Evolutionary conservation across 2,329 filamentous ascomycete genomes (phyloP), one percentile per base, ranked within the genome.

Genomic region (Macroventuria anomochaeta): DNA sequence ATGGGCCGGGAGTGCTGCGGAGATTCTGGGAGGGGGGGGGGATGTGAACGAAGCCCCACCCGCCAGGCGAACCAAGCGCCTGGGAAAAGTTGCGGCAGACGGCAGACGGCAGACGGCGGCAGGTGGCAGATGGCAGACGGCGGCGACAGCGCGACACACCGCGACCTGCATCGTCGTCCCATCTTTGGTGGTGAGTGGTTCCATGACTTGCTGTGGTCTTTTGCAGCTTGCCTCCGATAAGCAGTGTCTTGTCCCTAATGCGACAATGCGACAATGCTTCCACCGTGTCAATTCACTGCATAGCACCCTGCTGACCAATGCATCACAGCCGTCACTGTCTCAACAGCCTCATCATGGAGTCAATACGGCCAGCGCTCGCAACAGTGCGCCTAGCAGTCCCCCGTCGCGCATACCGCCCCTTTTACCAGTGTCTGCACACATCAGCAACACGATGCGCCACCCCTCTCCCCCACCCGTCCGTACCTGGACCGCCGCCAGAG

Each of bases 401-500:
- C 11, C 57, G 28, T 5, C 57, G 62, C 39, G 44, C 59, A n/a
- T 53, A 53, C 37, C 59, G 62, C 6, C 61, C 62, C 12, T 55
- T 69, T 40, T 68, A 59, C 53, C 39, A 41, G 6, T 76, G 72
- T 56, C 70, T 80, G 26, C 77, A 80, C 67, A 77, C 73, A 11
- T 76, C 77, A 13, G 29, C 72, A 2, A 50, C 72, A 26, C 78
- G 76, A 54, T 70, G 74, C 46, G 84, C 84, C 7, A 81, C 81
- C 41, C 83, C 84, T 12, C 77, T 86, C 52, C 80, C 83, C 6
- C 77, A 79, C 58, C 79, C 84, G 47, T 85, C 82, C 10, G 80
- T 84, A 10, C 78, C 83, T 41, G 85, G 84, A 3, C 84, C 84
- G 46, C 85, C 85, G 31, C 85, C 85, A 3, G 79, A 79, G 60